Conservation (phyloP, 257 asterid genomes). For the Nicotiana benthamiana region DNA sequence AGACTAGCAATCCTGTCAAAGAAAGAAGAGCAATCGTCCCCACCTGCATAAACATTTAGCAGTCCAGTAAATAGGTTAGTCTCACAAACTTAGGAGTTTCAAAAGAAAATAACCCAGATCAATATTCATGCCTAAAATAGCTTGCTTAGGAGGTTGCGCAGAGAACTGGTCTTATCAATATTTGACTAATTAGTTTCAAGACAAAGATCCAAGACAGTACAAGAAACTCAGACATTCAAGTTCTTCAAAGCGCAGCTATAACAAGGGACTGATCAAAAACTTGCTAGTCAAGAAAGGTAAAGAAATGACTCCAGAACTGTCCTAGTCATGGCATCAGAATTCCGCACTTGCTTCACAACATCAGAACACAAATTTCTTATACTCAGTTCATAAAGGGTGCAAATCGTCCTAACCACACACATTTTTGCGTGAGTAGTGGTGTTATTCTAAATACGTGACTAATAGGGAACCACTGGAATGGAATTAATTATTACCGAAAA, state of each 20-base stretch:
- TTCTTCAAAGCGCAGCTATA: not conserved
- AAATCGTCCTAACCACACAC: not conserved
- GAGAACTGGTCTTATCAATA: not conserved
- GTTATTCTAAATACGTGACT: not conserved
- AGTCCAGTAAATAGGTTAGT: not conserved
- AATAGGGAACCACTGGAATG: not conserved
- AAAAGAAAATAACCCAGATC: not conserved
- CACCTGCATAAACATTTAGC: conserved; percentile 34
- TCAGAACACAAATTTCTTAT: not conserved
- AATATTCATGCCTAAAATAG: not conserved
- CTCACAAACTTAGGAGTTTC: not conserved
- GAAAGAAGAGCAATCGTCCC: conserved; percentile 55
- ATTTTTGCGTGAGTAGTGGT: not conserved
- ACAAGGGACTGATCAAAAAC: not conserved
- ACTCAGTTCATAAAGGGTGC: not conserved
- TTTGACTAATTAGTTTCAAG: not conserved
- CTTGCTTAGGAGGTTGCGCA: not conserved
- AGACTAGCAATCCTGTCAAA: conserved; percentile 54
- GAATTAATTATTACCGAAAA: not conserved
- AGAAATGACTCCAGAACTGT: not conserved
- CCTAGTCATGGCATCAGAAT: not conserved
- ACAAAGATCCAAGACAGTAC: not conserved
- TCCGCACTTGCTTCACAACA: not conserved
- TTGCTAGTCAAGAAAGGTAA: not conserved
- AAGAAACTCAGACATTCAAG: not conserved